Base-by-base conservation (phyloP, 495 filamentous ascomycete species). In the Talaromyces thailandensis region DNA sequence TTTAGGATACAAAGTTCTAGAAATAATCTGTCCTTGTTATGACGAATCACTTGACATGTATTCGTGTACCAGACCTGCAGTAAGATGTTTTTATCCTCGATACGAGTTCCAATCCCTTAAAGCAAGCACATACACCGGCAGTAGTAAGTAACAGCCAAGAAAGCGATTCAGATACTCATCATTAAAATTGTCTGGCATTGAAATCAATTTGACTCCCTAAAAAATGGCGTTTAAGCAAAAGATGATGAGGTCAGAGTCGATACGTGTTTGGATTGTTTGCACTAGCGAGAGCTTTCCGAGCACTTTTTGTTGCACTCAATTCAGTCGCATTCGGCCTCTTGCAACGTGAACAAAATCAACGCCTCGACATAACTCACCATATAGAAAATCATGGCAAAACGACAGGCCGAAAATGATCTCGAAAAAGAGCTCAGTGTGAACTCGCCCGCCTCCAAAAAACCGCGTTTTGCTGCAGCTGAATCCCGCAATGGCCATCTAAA, bases 371-470 rank as follows among this genome's bases (percentile, higher is more conserved):
- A 59, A 11, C 45, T 16, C 32, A 62, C n/a, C 45, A 52, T 29
- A 50, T 4, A 14, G 58, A 58, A 32, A 52, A 71, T 65, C 67
- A 91, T 90, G 87, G 77, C 85, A 14, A 95, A 96, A 75, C 84
- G 92, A 75, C 85, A 81, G 63, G 92, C 91, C 58, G 84, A 87
- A 61, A 84, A 91, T 67, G 78, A 87, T 55, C 79, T 94, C n/a
- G 90, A 94, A 65, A 83, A 86, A 51, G 68, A 84, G 23, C 69
- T 75, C 6, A 76, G 74, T 21, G 70, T 73, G 24, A 82, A 79
- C 28, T 93, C 91, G 11, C 91, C 91, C 1, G 84, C 81, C 29
- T 87, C 88, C 23, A 96, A 96, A 75, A 88, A 86, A 67, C 83
- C 84, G 26, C 85, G 90, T 40, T 75, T 88, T 61, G 85, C 86